Base-by-base conservation (phyloP, 768 basidiomycete species). In the Mycena capillaripes region DNA sequence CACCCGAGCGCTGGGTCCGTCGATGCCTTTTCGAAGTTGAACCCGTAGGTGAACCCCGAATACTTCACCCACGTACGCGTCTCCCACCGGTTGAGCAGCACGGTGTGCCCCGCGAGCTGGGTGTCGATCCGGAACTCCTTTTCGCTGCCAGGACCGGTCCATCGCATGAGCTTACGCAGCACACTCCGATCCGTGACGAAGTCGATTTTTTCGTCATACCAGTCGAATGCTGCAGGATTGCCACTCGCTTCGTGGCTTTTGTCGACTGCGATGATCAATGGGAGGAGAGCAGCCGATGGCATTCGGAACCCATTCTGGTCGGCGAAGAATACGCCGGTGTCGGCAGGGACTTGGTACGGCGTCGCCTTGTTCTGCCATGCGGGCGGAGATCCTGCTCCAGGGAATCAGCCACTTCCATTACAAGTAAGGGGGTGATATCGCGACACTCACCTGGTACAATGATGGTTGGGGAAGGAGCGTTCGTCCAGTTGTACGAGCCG, bases 81-180 rank as follows among this genome's bases (percentile, higher is more conserved):
- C 69, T 87, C 87, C 88, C 91, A 92, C 1, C 93, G 83, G 65
- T 88, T 90, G 75, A 94, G 81, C 30, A 95, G 75, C 19, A 93
- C 81, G 0, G 93, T 94, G 65, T 82, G 84, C 29, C 93, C 92
- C 0, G 84, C 86, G n/a, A 93, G 82, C 77, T 95, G 89, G 4
- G 90, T 71, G 66, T 95, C 93, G 72, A 95, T 92, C 23, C 94
- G 84, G 76, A 95, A 95, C 64, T 89, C 87, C 12, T 79, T 81
- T 0, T 89, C 81, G 72, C 88, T 89, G 60, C 79, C 78, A 38
- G 69, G 71, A 2, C 77, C 75, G 23, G 83, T 79, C 86, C 85
- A 88, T 3, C 88, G 85, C 55, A 89, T 59, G 60, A 90, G 79
- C 78, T 89, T 90, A 34, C 89, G 87, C 5, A 90, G 78, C 9